phyloP scores from a whole-genome alignment of 495 filamentous ascomycete species.

The Neurospora sp. region DNA sequence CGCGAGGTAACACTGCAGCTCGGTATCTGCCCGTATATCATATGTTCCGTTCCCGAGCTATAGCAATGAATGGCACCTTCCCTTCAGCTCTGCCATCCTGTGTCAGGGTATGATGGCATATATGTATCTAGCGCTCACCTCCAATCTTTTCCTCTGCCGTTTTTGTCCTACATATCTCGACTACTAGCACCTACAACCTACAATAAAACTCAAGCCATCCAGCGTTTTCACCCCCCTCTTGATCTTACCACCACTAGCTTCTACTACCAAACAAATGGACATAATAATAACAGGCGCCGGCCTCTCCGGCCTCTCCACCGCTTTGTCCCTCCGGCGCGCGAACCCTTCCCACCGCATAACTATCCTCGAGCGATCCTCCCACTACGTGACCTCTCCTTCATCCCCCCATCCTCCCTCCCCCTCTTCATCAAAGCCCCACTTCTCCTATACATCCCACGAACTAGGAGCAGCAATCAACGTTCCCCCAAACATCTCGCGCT shows the following conservation, averaged over 20 bases:
- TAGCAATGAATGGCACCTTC: not conserved
- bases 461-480: slow-evolving; percentile 47
- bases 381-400: slow-evolving; percentile 12
- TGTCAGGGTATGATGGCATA: not conserved
- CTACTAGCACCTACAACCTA: no score
- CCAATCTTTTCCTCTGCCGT: not conserved
- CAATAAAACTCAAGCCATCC: not conserved
- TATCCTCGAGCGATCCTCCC: slow-evolving; percentile 42
- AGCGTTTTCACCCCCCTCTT: no score
- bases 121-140: not conserved
- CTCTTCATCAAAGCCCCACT: not conserved
- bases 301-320: slow-evolving; percentile 46
- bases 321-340: slow-evolving; percentile 40
- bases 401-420: slow-evolving; percentile 4
- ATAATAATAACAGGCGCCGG: slow-evolving; percentile 48
- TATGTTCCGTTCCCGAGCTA: not conserved
- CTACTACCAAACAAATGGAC: slow-evolving; percentile 3
- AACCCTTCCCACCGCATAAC: slow-evolving; percentile 40
- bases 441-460: slow-evolving; percentile 21
- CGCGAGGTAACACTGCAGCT: not conserved
- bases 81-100: not conserved
- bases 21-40: not conserved
- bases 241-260: not conserved
- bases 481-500: slow-evolving; percentile 42
- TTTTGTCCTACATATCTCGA: not conserved